Evolutionary conservation across 345 rosid species (phyloP), one percentile per base, ranked within the genome.

Genomic region (Dovyalis caffra): DNA sequence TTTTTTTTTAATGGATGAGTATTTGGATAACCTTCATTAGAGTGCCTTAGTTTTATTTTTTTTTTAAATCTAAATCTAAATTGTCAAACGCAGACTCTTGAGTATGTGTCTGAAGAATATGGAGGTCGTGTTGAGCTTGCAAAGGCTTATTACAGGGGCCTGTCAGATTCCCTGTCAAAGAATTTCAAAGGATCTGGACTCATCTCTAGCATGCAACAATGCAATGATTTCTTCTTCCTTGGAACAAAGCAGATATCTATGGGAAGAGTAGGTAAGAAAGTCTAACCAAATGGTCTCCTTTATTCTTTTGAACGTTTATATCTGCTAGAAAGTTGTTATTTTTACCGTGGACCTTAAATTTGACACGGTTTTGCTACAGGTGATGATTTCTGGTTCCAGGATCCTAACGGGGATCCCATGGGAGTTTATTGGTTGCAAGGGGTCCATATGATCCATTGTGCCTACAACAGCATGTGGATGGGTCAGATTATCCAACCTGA

Each of bases 361-460:
- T 66, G 26, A 7, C 28, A 18, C 1, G 6, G 53, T 29, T 66
- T 38, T 28, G 28, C 34, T 33, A 21, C 83, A 94, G 97, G 97
- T 68, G 97, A 94, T 80, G 97, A 94, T 74, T 94, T 91, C 85
- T 94, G 97, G 97, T 92, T 94, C 78, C 93, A 91, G 68, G 97
- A 91, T 80, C 98, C 97, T 23, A 83, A 88, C 40, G 97, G 95
- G 28, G 97, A 94, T 80, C 98, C 98, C 23, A 88, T 82, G 75
- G 98, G 97, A 66, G 90, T 87, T 23, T 94, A 85, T 38, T 94
- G 98, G 98, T 65, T 92, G 35, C 97, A 94, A 85, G 97, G 97
- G 14, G 89, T 90, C 31, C 97, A 94, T 66, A 92, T 94, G 91
- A 83, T 92, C 70, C 98, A 94, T 35, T 92, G 98, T 70, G 89